Evolutionary conservation across 2,329 filamentous ascomycete genomes (phyloP).

Genomic region (Aspergillus fischeri): DNA sequence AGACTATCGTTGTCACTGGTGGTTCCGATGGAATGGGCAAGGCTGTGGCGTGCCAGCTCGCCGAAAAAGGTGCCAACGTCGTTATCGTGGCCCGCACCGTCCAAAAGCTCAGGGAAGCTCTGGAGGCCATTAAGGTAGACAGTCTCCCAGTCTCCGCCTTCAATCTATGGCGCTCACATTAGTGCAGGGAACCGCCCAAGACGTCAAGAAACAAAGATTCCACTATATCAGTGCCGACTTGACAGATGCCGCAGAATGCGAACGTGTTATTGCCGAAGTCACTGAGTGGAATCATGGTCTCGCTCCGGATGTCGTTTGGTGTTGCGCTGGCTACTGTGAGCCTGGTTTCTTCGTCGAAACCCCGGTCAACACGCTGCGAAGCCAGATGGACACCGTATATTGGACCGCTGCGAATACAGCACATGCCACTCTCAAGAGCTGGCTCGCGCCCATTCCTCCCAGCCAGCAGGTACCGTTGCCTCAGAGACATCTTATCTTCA

Average conservation of each 20-base stretch:
- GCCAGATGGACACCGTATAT: constrained; percentile 91
- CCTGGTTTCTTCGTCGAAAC: constrained; percentile 77
- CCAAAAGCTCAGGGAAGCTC: constrained; percentile 66
- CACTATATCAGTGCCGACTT: constrained; percentile 81
- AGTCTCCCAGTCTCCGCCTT: neutral
- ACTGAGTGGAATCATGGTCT: constrained; percentile 71
- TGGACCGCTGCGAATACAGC: constrained; percentile 83
- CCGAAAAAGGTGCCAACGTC: constrained; percentile 79
- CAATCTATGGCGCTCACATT: constrained; percentile 15
- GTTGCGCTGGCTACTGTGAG: constrained; percentile 69
- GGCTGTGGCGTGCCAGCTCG: constrained; percentile 67
- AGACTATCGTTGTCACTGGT: constrained; percentile 88
- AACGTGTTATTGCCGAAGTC: constrained; percentile 65
- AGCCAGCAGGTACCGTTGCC: constrained; percentile 30
- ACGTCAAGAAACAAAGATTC: constrained; percentile 69
- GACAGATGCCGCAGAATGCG: constrained; percentile 64
- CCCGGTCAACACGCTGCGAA: constrained; percentile 60
- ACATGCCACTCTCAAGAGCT: constrained; percentile 70
- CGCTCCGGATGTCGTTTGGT: constrained; percentile 85
- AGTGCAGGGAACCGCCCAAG: constrained; percentile 59
- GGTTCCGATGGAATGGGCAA: constrained; percentile 91
- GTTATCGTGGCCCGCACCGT: constrained; percentile 78
- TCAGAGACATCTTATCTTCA: constrained; percentile 78
- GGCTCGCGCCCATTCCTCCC: constrained; percentile 53
- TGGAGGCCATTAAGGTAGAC: constrained; percentile 61